Evolutionary conservation across 306 rosid genomes (phyloP), one percentile per base, ranked within the genome.

Genomic region (Myrica gale): DNA sequence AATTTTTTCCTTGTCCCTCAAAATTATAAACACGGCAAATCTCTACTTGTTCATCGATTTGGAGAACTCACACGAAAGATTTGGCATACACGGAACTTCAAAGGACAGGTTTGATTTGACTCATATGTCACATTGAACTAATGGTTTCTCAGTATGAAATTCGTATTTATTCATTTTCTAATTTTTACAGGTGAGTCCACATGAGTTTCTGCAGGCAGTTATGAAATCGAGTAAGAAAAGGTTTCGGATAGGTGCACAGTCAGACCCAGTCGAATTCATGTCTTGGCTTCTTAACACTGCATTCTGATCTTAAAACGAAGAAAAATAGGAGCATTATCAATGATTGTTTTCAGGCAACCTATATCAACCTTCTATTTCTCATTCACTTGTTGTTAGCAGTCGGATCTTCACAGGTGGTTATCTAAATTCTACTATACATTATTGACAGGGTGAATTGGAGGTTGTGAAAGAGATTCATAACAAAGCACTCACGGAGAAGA

Each of bases 61-160:
- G 97, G 98, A 60, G 98, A 95, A 82, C 97, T 95, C 74, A 92
- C 98, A 16, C 89, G 98, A 77, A 95, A 95, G 90, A 89, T 95
- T 80, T 92, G 98, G 98, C 98, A 92, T 84, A 87, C 98, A 23
- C 85, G 97, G 42, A 95, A 92, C 84, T 92, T 95, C 56, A 95
- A 95, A 82, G 98, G 98, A 87, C 98, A 92, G 96, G 99, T 95
- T 75, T 80, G 89, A 63, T 65, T 76, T 72, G 71, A 80, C 39
- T 23, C 15, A 42, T 66, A 32, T 50, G 41, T 74, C 79, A 58
- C 53, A 54, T 32, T 57, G 54, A 41, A 45, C 65, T 9, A 67
- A 39, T 37, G 16, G 56, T 71, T 62, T 53, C 60, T 50, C n/a
- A 73, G 79, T 37, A 52, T 37, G 66, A 68, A 72, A 61, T 21